These are phyloP conservation scores for Saccharomycopsis malanga DNA, from an alignment of 805 yeast genomes.

Conservation along the genomic window DNA sequence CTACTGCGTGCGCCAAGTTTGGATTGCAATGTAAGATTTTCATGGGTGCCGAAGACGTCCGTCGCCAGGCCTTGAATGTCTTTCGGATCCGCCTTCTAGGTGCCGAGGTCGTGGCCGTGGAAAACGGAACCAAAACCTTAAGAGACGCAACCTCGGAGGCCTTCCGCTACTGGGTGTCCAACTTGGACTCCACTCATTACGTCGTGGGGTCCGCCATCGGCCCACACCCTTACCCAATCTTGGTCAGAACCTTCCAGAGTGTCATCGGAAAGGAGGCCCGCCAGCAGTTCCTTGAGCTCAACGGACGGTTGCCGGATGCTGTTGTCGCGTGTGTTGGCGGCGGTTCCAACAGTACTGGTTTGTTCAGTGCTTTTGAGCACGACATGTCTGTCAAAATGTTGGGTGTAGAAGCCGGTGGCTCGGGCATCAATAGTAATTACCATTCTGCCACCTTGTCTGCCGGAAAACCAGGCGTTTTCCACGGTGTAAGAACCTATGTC, in stretches of 20 bases:
- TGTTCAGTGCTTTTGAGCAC: constrained; percentile 88
- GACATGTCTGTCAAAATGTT: constrained; percentile 70
- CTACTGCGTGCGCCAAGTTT: constrained; percentile 87
- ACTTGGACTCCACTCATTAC: constrained; percentile 81
- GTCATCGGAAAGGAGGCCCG: constrained; percentile 94
- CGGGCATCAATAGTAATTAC: constrained; percentile 79
- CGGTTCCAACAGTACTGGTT: constrained; percentile 94
- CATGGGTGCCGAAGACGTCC: constrained; percentile 99
- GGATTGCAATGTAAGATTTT: constrained; percentile 90
- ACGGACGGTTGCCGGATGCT: constrained; percentile 85
- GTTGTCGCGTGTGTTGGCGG: constrained; percentile 99
- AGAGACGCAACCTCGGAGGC: constrained; percentile 99
- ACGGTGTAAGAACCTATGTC: constrained; percentile 92
- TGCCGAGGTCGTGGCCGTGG: constrained; percentile 89
- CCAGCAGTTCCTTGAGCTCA: constrained; percentile 75
- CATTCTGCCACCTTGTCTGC: constrained; percentile 95
- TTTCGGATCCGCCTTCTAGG: constrained; percentile 96
- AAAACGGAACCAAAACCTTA: constrained; percentile 90
- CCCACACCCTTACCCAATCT: constrained; percentile 97
- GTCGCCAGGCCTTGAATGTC: constrained; percentile 96
- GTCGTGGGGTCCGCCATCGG: constrained; percentile 98
- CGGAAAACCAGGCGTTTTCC: constrained; percentile 96
- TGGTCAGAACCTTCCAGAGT: constrained; percentile 96
- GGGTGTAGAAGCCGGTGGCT: constrained; percentile 99
- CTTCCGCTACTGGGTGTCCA: constrained; percentile 89